Conservation (phyloP, 2,329 filamentous ascomycete species). For the Trichoderma atrobrunneum region DNA sequence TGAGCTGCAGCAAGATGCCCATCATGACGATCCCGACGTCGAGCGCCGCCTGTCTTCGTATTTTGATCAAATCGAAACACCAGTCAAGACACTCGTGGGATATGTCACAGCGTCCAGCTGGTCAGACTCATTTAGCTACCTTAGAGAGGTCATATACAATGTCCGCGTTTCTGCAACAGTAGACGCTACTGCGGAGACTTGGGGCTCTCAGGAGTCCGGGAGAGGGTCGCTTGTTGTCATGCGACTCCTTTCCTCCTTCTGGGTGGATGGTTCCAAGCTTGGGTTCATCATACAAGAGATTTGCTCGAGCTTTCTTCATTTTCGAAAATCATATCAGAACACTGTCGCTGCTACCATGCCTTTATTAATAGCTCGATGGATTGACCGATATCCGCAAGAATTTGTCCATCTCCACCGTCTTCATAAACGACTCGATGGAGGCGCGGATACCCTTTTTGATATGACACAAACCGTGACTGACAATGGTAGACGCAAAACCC, state of each 20-base stretch:
- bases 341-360: constrained; percentile 61
- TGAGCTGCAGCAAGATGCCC: constrained; percentile 22
- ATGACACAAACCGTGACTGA: constrained; percentile 64
- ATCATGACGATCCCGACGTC: constrained; percentile 20
- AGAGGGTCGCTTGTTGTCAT: constrained; percentile 52
- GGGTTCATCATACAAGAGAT: constrained; percentile 63
- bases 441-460: constrained; percentile 66
- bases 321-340: constrained; percentile 62
- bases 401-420: constrained; percentile 62
- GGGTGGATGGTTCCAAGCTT: constrained; percentile 62
- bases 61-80: constrained; percentile 49
- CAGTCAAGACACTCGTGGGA: constrained; percentile 57
- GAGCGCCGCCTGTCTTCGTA: constrained; percentile 35
- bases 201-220: constrained; percentile 50
- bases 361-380: constrained; percentile 62
- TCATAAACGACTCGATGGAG: constrained; percentile 61
- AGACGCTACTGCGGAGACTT: constrained; percentile 36
- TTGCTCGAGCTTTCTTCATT: constrained; percentile 64
- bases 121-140: constrained; percentile 57
- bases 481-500: constrained; percentile 51
- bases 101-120: constrained; percentile 65
- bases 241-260: constrained; percentile 60
- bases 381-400: constrained; percentile 62
- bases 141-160: constrained; percentile 51
- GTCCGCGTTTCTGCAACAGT: constrained; percentile 45